A percentile compares a stretch with the other conserved stretches of the same genome.
These are phyloP conservation scores for Suhomyces coccinellae DNA, from an alignment of 1,139 yeast genomes.

Conservation along the genomic window DNA sequence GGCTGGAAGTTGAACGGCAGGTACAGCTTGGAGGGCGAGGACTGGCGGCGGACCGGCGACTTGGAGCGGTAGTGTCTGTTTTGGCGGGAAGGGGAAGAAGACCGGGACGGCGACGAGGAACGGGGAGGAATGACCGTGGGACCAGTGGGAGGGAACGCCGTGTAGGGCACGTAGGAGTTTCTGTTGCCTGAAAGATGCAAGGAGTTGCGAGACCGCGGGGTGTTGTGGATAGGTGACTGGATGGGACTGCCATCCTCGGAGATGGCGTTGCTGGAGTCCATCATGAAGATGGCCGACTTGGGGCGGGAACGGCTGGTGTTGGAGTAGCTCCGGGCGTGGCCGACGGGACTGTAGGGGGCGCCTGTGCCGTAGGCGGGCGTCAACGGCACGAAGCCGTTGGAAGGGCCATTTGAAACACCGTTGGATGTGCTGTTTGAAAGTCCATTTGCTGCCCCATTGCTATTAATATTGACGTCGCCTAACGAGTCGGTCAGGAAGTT, in stretches of 20 bases:
- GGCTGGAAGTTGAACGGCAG: constrained; percentile 57
- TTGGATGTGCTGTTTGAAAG: too few relatives aligned
- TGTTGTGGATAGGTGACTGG: constrained; percentile 21
- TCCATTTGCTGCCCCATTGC: too few relatives aligned
- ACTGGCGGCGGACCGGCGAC: constrained; percentile 40
- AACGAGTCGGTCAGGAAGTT: constrained; percentile 48
- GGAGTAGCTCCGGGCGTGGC: constrained; percentile 14
- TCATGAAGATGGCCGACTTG: constrained; percentile 36
- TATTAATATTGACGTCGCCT: constrained; percentile 1
- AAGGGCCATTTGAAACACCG: not conserved
- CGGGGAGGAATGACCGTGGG: constrained; percentile 14
- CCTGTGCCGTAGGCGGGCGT: constrained; percentile 11
- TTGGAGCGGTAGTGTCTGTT: constrained; percentile 36
- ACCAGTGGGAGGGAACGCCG: constrained; percentile 20
- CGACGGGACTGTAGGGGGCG: constrained; percentile 4
- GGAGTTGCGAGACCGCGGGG: constrained; percentile 27
- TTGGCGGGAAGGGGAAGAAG: constrained; percentile 34
- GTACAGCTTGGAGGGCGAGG: constrained; percentile 41
- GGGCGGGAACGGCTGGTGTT: constrained; percentile 33
- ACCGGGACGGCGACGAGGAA: constrained; percentile 32
- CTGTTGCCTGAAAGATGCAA: constrained; percentile 15
- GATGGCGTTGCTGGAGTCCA: constrained; percentile 31
- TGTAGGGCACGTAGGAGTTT: constrained; percentile 10
- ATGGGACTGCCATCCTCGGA: constrained; percentile 32
- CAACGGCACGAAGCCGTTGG: constrained; percentile 8